Evolutionary conservation across 148 eudicot species (phyloP).

Genomic region (Silene conica): DNA sequence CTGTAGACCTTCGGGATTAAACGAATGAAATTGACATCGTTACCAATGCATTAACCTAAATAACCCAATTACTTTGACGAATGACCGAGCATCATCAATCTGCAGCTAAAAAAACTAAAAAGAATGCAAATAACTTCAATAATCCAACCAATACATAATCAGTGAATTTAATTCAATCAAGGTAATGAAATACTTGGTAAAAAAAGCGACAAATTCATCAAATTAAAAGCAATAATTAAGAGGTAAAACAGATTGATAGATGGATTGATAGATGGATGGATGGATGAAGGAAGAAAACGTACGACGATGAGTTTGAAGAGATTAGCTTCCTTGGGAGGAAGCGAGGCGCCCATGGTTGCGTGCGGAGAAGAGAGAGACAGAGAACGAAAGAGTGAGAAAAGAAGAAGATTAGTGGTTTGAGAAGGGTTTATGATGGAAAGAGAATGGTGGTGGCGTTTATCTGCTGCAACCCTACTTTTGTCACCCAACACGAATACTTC

Average conservation of each 20-base stretch:
- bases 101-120: not conserved
- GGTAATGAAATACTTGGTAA: not conserved
- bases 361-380: slow-evolving; percentile 21
- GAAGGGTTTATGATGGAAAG: not conserved
- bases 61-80: not conserved
- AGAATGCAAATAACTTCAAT: not conserved
- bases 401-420: not conserved
- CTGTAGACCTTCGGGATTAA: not conserved
- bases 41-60: not conserved
- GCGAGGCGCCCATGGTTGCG: slow-evolving; percentile 70
- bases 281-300: slow-evolving; percentile 26
- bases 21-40: not conserved
- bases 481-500: not conserved
- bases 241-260: not conserved
- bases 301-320: slow-evolving; percentile 97
- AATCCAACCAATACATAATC: not conserved
- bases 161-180: not conserved
- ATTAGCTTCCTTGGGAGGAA: slow-evolving; percentile 90
- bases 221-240: not conserved
- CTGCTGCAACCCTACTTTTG: slow-evolving; percentile 79
- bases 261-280: not conserved
- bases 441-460: slow-evolving; percentile 71
- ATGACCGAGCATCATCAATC: not conserved
- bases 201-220: too few relatives aligned
- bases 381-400: not conserved